Percentiles rank a stretch among this genome's conserved stretches.
phyloP scores from a whole-genome alignment of 306 rosid species.

The Arachis stenosperma region DNA sequence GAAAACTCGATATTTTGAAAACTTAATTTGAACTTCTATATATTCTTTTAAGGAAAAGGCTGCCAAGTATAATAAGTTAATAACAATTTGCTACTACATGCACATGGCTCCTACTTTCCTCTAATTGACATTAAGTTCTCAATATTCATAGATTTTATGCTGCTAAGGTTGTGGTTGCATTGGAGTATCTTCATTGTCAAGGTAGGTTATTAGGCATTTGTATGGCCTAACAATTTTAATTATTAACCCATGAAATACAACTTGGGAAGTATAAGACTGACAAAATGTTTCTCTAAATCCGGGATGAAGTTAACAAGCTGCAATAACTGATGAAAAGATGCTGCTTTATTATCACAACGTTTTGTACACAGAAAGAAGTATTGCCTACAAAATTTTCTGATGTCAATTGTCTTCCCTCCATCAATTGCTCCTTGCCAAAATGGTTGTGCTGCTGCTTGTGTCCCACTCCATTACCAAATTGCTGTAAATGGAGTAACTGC shows the following conservation, averaged over 20 bases:
- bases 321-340: not conserved
- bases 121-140: constrained; percentile 31
- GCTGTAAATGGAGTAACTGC: too few species aligned
- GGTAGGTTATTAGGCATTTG: constrained; percentile 52
- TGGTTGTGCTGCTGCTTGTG: too few species aligned
- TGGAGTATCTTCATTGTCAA: constrained; percentile 98
- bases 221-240: not conserved
- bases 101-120: constrained; percentile 19
- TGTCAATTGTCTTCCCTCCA: not conserved
- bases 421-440: too few species aligned
- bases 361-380: constrained; percentile 1
- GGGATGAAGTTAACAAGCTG: too few species aligned
- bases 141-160: constrained; percentile 74
- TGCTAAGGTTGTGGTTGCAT: constrained; percentile 80
- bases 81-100: not conserved
- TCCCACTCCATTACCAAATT: too few species aligned
- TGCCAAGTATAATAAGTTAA: constrained; percentile 81
- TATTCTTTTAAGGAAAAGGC: constrained; percentile 56
- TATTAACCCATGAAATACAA: constrained; percentile 17
- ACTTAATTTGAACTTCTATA: not conserved
- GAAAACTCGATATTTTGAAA: constrained; percentile 7
- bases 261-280: not conserved
- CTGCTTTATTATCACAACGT: constrained; percentile 3
- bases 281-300: too few species aligned
- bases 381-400: not conserved